Conservation (phyloP, 176 grass and related monocot species). For the Rhynchospora breviuscula region DNA sequence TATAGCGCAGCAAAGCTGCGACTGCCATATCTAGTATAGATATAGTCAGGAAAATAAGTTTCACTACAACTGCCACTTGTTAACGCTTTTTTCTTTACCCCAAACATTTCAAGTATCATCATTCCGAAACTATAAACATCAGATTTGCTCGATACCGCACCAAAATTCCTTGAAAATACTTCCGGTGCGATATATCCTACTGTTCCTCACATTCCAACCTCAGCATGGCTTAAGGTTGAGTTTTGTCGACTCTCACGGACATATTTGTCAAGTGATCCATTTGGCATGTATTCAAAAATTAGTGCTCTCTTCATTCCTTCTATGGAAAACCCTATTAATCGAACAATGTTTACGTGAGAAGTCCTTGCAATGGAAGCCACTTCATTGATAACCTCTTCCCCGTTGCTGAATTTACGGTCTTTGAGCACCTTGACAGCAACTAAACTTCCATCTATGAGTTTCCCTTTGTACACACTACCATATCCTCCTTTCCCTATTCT, state of each 20-base stretch:
- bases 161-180: conserved; percentile 36
- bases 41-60: conserved; percentile 28
- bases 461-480: conserved; percentile 38
- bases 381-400: conserved; percentile 48
- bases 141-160: conserved; percentile 31
- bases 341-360: conserved; percentile 50
- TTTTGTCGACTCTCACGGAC: neutral
- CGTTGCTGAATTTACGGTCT: conserved; percentile 21
- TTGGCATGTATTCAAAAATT: conserved; percentile 42
- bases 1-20: too few species aligned
- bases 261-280: conserved; percentile 37
- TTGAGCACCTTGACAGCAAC: conserved; percentile 48
- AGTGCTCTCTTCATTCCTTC: conserved; percentile 28
- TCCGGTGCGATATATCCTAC: conserved; percentile 34
- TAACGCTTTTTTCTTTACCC: neutral
- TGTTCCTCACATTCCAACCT: conserved; percentile 30
- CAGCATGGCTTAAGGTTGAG: neutral
- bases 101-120: conserved; percentile 37
- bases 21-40: too few species aligned
- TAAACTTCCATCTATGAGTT: conserved; percentile 17
- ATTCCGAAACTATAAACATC: conserved; percentile 48
- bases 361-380: conserved; percentile 43
- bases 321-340: conserved; percentile 41
- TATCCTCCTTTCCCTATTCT: conserved; percentile 45
- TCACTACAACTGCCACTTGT: neutral